Evolutionary conservation across 2,329 filamentous ascomycete genomes (phyloP), one percentile per base, ranked within the genome.

Genomic region (Myriosclerotinia curreyana): DNA sequence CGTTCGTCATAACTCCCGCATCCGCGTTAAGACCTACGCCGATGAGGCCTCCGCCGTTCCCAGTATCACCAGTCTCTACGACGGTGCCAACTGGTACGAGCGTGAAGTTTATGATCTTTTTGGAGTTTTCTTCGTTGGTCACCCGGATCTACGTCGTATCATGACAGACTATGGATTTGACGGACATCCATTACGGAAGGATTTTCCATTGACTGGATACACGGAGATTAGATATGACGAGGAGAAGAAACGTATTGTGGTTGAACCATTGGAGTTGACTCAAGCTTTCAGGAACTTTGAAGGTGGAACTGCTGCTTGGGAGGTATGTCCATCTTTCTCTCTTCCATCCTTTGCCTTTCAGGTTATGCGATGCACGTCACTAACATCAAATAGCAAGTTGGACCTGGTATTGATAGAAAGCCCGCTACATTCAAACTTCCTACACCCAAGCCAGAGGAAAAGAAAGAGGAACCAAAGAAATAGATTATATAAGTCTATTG

Each of bases 81-180:
- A 97, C 75, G 95, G 95, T 66, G 96, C 95, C 73, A 95, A 98
- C 79, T 99, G 95, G 95, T 98, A 96, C 77, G 95, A 99, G 82
- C 86, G 95, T 71, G 95, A 99, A 79, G 92, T 96, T 31, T 98
- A 98, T 79, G 95, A 99, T 78, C 79, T 99, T 74, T 99, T 96
- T 75, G 95, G 95, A 69, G 92, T 99, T 70, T 97, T 98, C 83
- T 99, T 99, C 79, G 83, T 89, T 62, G 92, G 89, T 67, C 95
- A 99, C 81, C 95, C 95, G 48, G 96, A 99, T 80, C 82, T 99
- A 72, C 87, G 95, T 77, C 87, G 95, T 71, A 98, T 99, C 80
- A 96, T 99, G 94, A 99, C 95, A 70, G 95, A 99, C 77, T 99
- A 99, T 77, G 95, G 95, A 61, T 99, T 99, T 75, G 96, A 99